Evolutionary conservation across 306 rosid species (phyloP), one percentile per base, ranked within the genome.

Genomic region (Canavalia gladiata): DNA sequence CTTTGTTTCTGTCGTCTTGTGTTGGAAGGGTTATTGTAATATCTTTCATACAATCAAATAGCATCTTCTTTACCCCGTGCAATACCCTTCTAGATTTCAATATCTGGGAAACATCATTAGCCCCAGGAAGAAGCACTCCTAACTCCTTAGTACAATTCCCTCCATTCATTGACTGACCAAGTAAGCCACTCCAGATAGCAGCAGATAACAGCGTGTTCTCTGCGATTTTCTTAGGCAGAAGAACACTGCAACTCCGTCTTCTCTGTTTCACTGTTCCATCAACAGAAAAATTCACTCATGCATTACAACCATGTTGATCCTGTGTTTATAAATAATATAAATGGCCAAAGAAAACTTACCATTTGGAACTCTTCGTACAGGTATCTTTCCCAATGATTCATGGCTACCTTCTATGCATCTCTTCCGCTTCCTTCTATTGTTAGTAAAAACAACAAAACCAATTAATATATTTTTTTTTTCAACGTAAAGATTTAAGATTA

Each of bases 11-110:
- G 62, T 59, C 88, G 18, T 56, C 81, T 28, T 82, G 76, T 62
- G 74, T 80, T 76, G 85, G 86, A 51, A 83, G 82, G 39, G 79
- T 72, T 70, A 81, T 81, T 2, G 81, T 75, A 68, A 85, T 82
- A 67, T 92, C 94, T 83, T 86, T 84, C 80, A 86, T 90, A 67
- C 92, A 87, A 72, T 89, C 87, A 65, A 91, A 87, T 10, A 91
- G 74, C 56, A 89, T 84, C 83, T 88, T 90, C 82, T 88, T 89
- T 45, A 88, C 85, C 76, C 86, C 85, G 67, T 86, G 88, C 43
- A 91, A 75, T 58, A 87, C 81, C 70, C 77, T 84, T 84, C 71
- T 89, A 2, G 90, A 89, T 88, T 86, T 87, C 79, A 78, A 8
- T 12, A 80, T 82, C 35, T 82, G 86, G 29, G 87, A 77, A 78